Evolutionary conservation across 495 filamentous ascomycete species (phyloP).

Genomic region (Daldinia vernicosa): DNA sequence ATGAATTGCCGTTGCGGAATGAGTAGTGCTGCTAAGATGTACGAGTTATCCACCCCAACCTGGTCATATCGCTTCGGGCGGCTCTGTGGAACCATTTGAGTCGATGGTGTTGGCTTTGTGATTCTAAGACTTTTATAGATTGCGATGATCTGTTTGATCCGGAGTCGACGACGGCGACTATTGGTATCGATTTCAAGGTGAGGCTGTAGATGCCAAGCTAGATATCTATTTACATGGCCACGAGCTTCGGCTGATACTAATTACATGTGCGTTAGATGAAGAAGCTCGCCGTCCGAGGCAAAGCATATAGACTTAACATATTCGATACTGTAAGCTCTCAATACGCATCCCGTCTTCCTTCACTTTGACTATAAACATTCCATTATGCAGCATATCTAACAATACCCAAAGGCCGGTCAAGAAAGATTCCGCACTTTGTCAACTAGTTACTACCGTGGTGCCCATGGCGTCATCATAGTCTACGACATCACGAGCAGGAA

Average conservation of each 20-base stretch:
- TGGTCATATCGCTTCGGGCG: neutral
- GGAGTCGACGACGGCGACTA: slow-evolving; percentile 65
- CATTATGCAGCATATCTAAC: slow-evolving; percentile 8
- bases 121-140: slow-evolving; percentile 42
- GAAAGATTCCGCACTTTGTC: slow-evolving; percentile 69
- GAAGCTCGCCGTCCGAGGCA: slow-evolving; percentile 60
- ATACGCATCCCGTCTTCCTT: neutral
- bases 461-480: slow-evolving; percentile 67
- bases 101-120: neutral
- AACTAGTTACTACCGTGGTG: slow-evolving; percentile 68
- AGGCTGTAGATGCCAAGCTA: slow-evolving; percentile 6
- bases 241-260: neutral
- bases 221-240: neutral
- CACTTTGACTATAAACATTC: neutral
- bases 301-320: slow-evolving; percentile 63
- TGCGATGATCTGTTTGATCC: slow-evolving; percentile 70
- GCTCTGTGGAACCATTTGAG: neutral
- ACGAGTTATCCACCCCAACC: slow-evolving; percentile 41
- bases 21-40: slow-evolving; percentile 50
- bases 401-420: slow-evolving; percentile 54
- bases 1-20: slow-evolving; percentile 7
- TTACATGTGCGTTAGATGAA: slow-evolving; percentile 49
- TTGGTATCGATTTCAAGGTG: slow-evolving; percentile 70
- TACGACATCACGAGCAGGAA: slow-evolving; percentile 67
- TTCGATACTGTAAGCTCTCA: slow-evolving; percentile 63